Evolutionary conservation across 192 early-diverging fungal species (phyloP).

Genomic region (Haplosporangium gracile): DNA sequence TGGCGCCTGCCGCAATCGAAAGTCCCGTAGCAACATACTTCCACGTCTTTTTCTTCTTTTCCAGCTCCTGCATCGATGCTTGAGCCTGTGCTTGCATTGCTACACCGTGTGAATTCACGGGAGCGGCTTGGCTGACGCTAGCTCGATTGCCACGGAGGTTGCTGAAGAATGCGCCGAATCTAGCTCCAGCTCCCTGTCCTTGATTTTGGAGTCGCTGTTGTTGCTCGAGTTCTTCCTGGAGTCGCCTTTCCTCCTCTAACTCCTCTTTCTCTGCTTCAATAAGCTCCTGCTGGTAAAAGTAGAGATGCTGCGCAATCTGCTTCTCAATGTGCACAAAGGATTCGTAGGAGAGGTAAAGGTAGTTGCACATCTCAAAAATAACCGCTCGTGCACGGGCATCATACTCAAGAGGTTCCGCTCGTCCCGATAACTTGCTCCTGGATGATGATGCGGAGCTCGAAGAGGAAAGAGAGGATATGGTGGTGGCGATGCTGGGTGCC

Average conservation of each 20-base stretch:
- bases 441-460: slow-evolving; percentile 4
- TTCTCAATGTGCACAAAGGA: slow-evolving; percentile 59
- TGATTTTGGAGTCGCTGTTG: slow-evolving; percentile 21
- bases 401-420: slow-evolving; percentile 57
- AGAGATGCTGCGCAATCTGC: slow-evolving; percentile 65
- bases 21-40: slow-evolving; percentile 67
- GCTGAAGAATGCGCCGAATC: slow-evolving; percentile 38
- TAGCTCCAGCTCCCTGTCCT: slow-evolving; percentile 20
- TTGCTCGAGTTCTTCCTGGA: slow-evolving; percentile 29
- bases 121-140: background rate
- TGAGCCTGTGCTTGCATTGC: slow-evolving; percentile 52
- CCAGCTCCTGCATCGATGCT: slow-evolving; percentile 58
- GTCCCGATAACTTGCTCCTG: background rate
- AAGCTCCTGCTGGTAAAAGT: slow-evolving; percentile 60
- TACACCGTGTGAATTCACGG: slow-evolving; percentile 45
- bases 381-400: slow-evolving; percentile 65
- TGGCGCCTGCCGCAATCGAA: slow-evolving; percentile 66
- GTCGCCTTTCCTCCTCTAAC: slow-evolving; percentile 12
- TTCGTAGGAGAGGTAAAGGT: slow-evolving; percentile 34
- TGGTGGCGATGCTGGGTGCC: slow-evolving; percentile 1
- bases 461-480: background rate
- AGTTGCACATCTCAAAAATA: slow-evolving; percentile 56
- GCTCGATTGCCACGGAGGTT: slow-evolving; percentile 21
- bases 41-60: slow-evolving; percentile 62
- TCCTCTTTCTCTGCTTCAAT: slow-evolving; percentile 34